phyloP scores from a whole-genome alignment of 805 yeast species.

The Nakazawaea peltata region DNA sequence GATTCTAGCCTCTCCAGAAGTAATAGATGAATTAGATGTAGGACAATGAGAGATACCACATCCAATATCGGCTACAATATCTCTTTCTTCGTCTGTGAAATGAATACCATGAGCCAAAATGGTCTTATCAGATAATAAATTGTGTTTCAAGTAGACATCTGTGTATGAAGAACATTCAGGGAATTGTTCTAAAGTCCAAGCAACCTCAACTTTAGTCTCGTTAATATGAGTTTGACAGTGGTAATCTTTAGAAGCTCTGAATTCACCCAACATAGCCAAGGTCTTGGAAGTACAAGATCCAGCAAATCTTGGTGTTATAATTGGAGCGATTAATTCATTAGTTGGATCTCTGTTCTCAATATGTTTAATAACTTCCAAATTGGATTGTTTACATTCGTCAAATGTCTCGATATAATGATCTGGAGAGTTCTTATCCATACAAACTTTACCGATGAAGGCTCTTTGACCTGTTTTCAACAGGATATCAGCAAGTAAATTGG shows the following conservation, averaged over 20 bases:
- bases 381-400: conserved; percentile 45
- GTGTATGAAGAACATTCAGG: conserved; percentile 68
- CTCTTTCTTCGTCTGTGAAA: conserved; percentile 54
- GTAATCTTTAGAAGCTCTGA: conserved; percentile 38
- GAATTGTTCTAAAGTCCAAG: conserved; percentile 62
- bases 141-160: conserved; percentile 62
- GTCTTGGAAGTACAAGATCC: conserved; percentile 70
- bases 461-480: conserved; percentile 69
- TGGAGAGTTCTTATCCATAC: conserved; percentile 85
- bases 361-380: conserved; percentile 48
- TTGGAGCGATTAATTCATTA: conserved; percentile 53
- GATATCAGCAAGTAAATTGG: conserved; percentile 69
- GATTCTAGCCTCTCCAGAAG: conserved; percentile 87
- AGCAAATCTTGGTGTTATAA: conserved; percentile 90
- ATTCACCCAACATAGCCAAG: conserved; percentile 53
- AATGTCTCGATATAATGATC: conserved; percentile 55
- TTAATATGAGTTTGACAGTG: conserved; percentile 89
- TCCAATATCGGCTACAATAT: conserved; percentile 40
- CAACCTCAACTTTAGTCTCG: conserved; percentile 71
- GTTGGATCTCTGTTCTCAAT: conserved; percentile 45
- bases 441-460: conserved; percentile 86
- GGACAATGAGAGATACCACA: conserved; percentile 93
- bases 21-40: conserved; percentile 76
- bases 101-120: conserved; percentile 89
- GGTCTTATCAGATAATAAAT: conserved; percentile 55